Evolutionary conservation across 1,284 basidiomycete species (phyloP).

Genomic region (Phellopilus nigrolimitatus): DNA sequence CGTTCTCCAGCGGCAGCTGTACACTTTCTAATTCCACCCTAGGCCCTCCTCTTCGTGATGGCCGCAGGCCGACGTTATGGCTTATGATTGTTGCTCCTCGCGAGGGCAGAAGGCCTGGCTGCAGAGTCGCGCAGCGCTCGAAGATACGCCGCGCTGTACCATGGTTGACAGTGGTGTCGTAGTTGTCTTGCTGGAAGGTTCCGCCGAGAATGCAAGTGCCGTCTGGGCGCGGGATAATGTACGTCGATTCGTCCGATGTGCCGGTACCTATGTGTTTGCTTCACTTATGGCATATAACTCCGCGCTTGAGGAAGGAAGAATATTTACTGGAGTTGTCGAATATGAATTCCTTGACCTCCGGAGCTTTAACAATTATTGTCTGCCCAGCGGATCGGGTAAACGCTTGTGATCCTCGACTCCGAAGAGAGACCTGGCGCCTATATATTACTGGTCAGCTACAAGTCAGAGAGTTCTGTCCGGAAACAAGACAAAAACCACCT

Average conservation of each 20-base stretch:
- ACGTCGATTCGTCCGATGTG: conserved; percentile 30
- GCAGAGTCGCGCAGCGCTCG: conserved; percentile 36
- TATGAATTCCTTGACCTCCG: conserved; percentile 44
- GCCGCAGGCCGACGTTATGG: conserved; percentile 69
- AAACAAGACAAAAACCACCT: conserved; percentile 30
- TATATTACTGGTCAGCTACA: conserved; percentile 25
- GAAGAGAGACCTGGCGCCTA: conserved; percentile 68
- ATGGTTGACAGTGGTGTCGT: conserved; percentile 46
- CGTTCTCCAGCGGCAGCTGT: conserved; percentile 33
- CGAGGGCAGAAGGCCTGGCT: conserved; percentile 34
- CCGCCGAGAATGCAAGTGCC: conserved; percentile 50
- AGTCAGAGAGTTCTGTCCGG: not conserved
- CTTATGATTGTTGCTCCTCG: conserved; percentile 40
- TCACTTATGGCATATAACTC: conserved; percentile 1
- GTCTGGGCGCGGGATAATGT: conserved; percentile 53
- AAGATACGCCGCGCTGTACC: conserved; percentile 41
- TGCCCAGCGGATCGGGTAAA: conserved; percentile 86
- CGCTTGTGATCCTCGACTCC: conserved; percentile 70
- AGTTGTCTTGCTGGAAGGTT: conserved; percentile 43
- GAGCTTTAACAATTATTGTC: conserved; percentile 73
- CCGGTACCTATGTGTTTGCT: not conserved
- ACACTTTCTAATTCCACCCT: conserved; percentile 60
- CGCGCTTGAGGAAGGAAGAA: conserved; percentile 13
- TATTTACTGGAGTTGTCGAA: conserved; percentile 23
- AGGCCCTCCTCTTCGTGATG: conserved; percentile 62